Percentiles rank a stretch among this genome's conserved stretches.
Evolutionary conservation across 2,329 filamentous ascomycete genomes (phyloP).

Genomic region (Septoria linicola): DNA sequence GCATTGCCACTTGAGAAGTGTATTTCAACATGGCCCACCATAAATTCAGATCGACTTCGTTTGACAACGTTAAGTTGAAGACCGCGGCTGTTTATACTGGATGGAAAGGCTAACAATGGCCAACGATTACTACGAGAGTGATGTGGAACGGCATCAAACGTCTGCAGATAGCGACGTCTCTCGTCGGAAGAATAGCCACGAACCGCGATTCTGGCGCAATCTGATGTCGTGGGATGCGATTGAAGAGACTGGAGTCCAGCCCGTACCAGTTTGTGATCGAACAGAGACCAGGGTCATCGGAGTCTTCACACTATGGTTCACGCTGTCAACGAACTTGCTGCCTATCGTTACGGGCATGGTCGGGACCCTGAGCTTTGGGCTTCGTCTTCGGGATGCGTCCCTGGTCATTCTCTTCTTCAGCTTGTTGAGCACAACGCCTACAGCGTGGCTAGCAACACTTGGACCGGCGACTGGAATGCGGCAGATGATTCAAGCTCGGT

Average conservation of each 20-base stretch:
- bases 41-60: no score
- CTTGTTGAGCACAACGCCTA: conserved; percentile 53
- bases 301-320: conserved; percentile 62
- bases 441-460: conserved; percentile 58
- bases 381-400: conserved; percentile 57
- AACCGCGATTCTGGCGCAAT: conserved; percentile 4
- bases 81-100: no score
- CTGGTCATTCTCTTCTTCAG: conserved; percentile 65
- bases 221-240: conserved; percentile 12
- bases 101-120: no score
- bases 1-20: no score
- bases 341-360: conserved; percentile 65
- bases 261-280: conserved; percentile 56
- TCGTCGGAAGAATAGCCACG: neutral
- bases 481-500: conserved; percentile 65
- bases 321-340: conserved; percentile 56
- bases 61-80: no score
- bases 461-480: conserved; percentile 64
- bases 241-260: conserved; percentile 49
- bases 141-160: neutral
- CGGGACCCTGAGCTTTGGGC: conserved; percentile 55
- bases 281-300: conserved; percentile 55
- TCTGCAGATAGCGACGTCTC: neutral
- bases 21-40: no score
- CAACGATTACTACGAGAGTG: neutral